A percentile compares a stretch with the other conserved stretches of the same genome.
Evolutionary conservation across 305 asterid genomes (phyloP).

Genomic region (Ruellia speciosa): DNA sequence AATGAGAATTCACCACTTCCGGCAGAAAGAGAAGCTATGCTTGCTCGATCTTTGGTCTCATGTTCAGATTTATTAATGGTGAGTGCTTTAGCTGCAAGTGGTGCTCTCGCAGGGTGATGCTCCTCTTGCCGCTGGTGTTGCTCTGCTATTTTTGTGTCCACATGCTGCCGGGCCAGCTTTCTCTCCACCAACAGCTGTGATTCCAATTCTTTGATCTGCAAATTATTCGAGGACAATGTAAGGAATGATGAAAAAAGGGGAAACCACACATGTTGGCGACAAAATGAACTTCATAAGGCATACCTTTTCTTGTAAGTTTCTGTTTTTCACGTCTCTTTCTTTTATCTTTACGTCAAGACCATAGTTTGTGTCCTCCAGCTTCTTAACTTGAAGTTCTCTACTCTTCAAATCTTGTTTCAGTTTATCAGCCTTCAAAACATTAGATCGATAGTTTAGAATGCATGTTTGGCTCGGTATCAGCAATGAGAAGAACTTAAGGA

Average conservation of each 20-base stretch:
- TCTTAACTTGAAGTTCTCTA: slow-evolving; percentile 65
- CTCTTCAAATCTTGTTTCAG: slow-evolving; percentile 67
- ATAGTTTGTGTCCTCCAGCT: slow-evolving; percentile 79
- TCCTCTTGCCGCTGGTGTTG: slow-evolving; percentile 48
- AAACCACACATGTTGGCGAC: not conserved
- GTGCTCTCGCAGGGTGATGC: slow-evolving; percentile 40
- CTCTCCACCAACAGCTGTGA: slow-evolving; percentile 84
- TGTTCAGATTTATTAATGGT: slow-evolving; percentile 29
- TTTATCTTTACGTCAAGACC: slow-evolving; percentile 71
- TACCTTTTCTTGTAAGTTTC: slow-evolving; percentile 94
- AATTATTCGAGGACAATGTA: slow-evolving; percentile 5
- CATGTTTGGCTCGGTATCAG: slow-evolving; percentile 20
- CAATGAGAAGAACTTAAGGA: not conserved
- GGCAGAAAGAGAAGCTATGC: slow-evolving; percentile 25
- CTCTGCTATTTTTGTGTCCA: slow-evolving; percentile 71
- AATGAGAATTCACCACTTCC: slow-evolving; percentile 45
- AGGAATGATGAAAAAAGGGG: not conserved
- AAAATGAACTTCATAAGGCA: not conserved
- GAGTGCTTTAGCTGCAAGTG: slow-evolving; percentile 45
- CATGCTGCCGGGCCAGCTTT: slow-evolving; percentile 83
- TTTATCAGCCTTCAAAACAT: slow-evolving; percentile 60
- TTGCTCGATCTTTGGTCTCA: slow-evolving; percentile 30
- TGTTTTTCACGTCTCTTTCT: slow-evolving; percentile 65
- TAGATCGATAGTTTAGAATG: slow-evolving; percentile 11
- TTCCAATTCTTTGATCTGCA: slow-evolving; percentile 91